phyloP scores from a whole-genome alignment of 164 flowering plant genomes.

The Berberis thunbergii region DNA sequence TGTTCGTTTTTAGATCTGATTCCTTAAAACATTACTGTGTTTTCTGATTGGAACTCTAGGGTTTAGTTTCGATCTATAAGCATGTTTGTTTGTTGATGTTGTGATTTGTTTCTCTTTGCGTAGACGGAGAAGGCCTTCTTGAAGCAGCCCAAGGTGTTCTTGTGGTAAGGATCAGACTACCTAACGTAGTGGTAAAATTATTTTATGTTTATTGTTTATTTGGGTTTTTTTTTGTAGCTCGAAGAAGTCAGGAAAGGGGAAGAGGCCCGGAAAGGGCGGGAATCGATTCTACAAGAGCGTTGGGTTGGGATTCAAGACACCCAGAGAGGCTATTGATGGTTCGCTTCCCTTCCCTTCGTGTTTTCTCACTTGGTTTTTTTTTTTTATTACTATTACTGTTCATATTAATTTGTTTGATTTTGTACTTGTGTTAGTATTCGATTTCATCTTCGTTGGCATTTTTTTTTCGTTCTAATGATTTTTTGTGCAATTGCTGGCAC shows the following conservation, averaged over 20 bases:
- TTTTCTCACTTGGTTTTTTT: no score
- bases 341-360: neutral
- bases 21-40: no score
- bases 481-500: neutral
- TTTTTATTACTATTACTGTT: neutral
- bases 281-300: slow-evolving; percentile 3
- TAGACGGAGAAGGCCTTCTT: slow-evolving; percentile 9
- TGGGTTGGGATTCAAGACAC: slow-evolving; percentile 4
- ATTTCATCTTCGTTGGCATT: no score
- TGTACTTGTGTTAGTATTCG: neutral
- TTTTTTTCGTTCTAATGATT: neutral
- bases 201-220: neutral
- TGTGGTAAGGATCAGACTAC: neutral
- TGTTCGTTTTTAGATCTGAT: neutral
- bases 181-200: neutral
- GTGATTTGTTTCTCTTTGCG: neutral
- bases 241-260: slow-evolving; percentile 5
- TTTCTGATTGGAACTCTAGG: no score
- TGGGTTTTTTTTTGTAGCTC: neutral
- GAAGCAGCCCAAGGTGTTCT: slow-evolving; percentile 3
- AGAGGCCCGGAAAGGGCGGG: slow-evolving; percentile 7
- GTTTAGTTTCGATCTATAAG: neutral
- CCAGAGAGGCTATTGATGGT: slow-evolving; percentile 6
- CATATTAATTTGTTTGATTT: neutral
- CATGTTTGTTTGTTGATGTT: neutral